phyloP scores from a whole-genome alignment of 2,329 filamentous ascomycete genomes.

The Scedosporium dehoogii region DNA sequence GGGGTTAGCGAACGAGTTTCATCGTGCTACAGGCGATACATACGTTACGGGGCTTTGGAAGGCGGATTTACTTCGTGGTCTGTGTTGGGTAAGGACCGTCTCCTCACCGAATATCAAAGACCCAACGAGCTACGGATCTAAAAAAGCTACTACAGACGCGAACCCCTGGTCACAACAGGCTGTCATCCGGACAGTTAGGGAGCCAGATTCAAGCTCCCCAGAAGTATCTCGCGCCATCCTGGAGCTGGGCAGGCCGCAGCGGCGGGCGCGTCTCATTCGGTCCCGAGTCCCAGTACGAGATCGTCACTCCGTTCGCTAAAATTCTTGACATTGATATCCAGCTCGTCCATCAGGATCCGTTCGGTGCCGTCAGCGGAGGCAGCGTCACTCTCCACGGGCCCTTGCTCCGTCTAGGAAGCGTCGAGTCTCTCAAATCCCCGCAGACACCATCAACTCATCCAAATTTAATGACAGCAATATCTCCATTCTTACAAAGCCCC shows the following conservation, averaged over 20 bases:
- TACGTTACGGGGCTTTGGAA: neutral
- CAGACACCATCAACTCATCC: neutral
- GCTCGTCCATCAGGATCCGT: neutral
- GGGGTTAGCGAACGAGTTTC: neutral
- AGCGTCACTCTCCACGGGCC: neutral
- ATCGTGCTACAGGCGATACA: neutral
- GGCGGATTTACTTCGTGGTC: neutral
- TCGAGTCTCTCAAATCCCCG: neutral
- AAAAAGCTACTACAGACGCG: neutral
- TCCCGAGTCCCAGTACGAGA: neutral
- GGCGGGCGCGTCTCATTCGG: neutral
- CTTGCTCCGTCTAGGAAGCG: neutral
- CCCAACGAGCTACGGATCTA: neutral
- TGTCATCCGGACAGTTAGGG: neutral
- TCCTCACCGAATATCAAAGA: neutral
- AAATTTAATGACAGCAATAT: neutral
- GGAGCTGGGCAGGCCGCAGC: neutral
- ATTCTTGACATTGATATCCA: neutral
- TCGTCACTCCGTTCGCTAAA: neutral
- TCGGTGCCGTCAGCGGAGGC: neutral
- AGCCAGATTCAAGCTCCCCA: neutral
- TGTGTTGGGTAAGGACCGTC: neutral
- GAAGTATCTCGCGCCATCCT: neutral
- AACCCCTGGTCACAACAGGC: neutral
- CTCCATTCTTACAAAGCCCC: neutral